Percentiles rank a stretch among this genome's conserved stretches.
These are phyloP conservation scores for Colletotrichum kahawae DNA, from an alignment of 2,329 filamentous ascomycete genomes.

Conservation along the genomic window DNA sequence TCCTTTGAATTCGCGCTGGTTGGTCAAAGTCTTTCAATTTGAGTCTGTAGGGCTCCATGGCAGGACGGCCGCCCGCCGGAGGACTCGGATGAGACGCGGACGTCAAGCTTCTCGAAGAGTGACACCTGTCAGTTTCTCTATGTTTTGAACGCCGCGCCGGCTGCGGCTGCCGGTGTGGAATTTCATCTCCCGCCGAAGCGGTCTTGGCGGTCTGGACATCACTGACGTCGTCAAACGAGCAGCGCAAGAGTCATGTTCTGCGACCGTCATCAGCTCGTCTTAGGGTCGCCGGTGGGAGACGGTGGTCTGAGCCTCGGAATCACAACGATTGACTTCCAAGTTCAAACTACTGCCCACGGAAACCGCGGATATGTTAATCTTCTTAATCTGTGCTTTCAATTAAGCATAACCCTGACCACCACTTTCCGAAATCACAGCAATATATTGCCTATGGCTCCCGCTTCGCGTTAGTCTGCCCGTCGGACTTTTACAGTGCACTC, in stretches of 20 bases:
- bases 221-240: not conserved
- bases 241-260: not conserved
- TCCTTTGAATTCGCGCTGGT: not conserved
- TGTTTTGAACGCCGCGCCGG: not conserved
- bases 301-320: not conserved
- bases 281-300: not conserved
- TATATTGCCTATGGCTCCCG: not conserved
- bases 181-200: not conserved
- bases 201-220: not conserved
- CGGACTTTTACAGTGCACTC: not conserved
- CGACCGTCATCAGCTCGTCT: not conserved
- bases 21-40: not conserved
- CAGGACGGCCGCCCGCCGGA: not conserved
- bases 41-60: not conserved
- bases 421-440: not conserved
- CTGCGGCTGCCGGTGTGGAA: not conserved
- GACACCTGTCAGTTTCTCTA: not conserved
- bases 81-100: not conserved
- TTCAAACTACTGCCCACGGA: not conserved
- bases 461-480: not conserved
- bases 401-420: conserved; percentile 1
- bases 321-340: not conserved
- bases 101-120: not conserved
- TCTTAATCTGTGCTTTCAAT: not conserved
- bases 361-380: not conserved